Conservation (phyloP, 208 protist species). For the Acanthamoeba lenticulata region DNA sequence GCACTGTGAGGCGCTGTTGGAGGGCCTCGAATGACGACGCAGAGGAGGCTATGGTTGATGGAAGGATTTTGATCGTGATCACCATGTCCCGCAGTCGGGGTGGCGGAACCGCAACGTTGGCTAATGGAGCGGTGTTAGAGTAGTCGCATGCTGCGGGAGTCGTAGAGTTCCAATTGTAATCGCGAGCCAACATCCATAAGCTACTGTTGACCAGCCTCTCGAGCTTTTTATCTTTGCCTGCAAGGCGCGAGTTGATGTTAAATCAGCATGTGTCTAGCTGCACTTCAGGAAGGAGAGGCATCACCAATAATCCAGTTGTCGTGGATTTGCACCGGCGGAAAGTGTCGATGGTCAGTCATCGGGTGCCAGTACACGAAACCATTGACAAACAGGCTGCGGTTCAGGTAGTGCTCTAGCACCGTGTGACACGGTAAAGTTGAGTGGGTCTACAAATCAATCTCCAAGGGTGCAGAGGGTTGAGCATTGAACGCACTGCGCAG, state of each 20-base stretch:
- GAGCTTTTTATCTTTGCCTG: neutral
- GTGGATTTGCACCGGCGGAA: neutral
- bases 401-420: conserved; percentile 5
- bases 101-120: neutral
- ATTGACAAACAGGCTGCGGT: neutral
- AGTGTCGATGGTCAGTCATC: neutral
- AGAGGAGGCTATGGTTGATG: neutral
- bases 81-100: neutral
- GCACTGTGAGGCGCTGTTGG: neutral
- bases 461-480: neutral
- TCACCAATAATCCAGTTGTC: neutral
- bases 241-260: neutral
- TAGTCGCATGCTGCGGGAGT: neutral
- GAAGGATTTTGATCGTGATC: conserved; percentile 11
- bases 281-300: neutral
- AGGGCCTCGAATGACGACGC: neutral
- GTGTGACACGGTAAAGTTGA: too few species aligned
- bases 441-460: neutral
- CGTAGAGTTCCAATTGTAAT: neutral
- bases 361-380: neutral
- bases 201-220: too few species aligned
- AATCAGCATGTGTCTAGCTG: neutral
- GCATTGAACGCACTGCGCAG: neutral
- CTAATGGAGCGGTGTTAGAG: neutral
- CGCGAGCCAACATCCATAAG: neutral